Evolutionary conservation across 1,139 yeast species (phyloP).

Genomic region (Magnusiomyces ingens): DNA sequence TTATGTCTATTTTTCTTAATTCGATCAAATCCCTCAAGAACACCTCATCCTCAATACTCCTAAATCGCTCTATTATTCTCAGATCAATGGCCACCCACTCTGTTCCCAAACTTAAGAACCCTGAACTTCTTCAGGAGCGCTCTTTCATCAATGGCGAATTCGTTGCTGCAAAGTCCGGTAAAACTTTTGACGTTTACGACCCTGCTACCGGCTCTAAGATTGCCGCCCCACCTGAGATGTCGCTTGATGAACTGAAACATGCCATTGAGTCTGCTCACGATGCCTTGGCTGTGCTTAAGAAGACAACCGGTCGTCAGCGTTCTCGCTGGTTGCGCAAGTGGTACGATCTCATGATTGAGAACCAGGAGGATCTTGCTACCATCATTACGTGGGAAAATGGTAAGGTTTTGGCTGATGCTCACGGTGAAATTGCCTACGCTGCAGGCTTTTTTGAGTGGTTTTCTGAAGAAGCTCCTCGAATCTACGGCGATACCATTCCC

Average conservation of each 20-base stretch:
- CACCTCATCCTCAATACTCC: not conserved
- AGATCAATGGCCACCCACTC: conserved; percentile 13
- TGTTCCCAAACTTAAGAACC: conserved; percentile 40
- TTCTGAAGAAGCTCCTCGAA: conserved; percentile 76
- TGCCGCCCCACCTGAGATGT: conserved; percentile 50
- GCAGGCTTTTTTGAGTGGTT: conserved; percentile 84
- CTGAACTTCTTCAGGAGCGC: conserved; percentile 49
- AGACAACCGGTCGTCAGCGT: conserved; percentile 58
- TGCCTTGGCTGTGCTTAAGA: conserved; percentile 47
- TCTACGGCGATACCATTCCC: conserved; percentile 65
- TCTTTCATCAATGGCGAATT: conserved; percentile 71
- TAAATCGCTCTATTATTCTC: not conserved
- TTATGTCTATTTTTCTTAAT: not conserved
- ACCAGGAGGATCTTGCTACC: conserved; percentile 67
- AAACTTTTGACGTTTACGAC: conserved; percentile 59
- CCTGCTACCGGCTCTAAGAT: conserved; percentile 65
- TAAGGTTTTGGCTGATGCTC: conserved; percentile 67
- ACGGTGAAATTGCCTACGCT: conserved; percentile 69
- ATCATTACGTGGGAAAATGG: conserved; percentile 79
- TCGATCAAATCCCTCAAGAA: not conserved
- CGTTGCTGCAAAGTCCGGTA: conserved; percentile 45
- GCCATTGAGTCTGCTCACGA: conserved; percentile 3
- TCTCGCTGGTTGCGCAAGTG: conserved; percentile 57
- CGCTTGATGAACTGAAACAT: conserved; percentile 37
- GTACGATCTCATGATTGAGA: conserved; percentile 54